Evolutionary conservation across 768 basidiomycete genomes (phyloP).

Genomic region (Rhizopogon salebrosus): DNA sequence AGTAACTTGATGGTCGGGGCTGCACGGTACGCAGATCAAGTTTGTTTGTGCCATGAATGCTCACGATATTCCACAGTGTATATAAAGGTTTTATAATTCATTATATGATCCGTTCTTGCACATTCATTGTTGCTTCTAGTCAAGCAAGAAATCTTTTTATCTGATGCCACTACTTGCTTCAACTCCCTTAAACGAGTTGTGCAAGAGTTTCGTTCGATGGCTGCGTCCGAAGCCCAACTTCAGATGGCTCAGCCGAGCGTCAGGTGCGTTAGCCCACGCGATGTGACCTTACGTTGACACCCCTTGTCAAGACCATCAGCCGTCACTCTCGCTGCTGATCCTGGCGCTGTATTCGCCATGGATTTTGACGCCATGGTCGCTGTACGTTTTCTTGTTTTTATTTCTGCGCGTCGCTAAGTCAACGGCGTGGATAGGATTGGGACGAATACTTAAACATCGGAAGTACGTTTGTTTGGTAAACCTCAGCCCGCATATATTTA

Average conservation of each 20-base stretch:
- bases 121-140: conserved; percentile 36
- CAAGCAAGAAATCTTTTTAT: conserved; percentile 78
- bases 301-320: conserved; percentile 36
- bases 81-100: conserved; percentile 37
- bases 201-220: conserved; percentile 50
- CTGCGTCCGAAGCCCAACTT: conserved; percentile 45
- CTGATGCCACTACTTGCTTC: conserved; percentile 77
- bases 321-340: conserved; percentile 51
- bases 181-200: conserved; percentile 74
- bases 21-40: conserved; percentile 53
- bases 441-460: conserved; percentile 52
- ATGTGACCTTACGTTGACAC: neutral
- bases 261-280: conserved; percentile 37
- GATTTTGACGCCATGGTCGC: conserved; percentile 65
- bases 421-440: conserved; percentile 43
- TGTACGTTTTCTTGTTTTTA: conserved; percentile 32
- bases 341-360: conserved; percentile 40
- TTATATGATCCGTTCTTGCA: neutral
- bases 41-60: neutral
- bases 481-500: neutral
- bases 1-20: conserved; percentile 89
- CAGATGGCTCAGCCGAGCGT: conserved; percentile 68
- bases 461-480: conserved; percentile 25
- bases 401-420: neutral
- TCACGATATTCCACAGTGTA: conserved; percentile 27